Evolutionary conservation across 2,329 filamentous ascomycete species (phyloP), one percentile per base, ranked within the genome.

Genomic region (Ceratocystis colombiana): DNA sequence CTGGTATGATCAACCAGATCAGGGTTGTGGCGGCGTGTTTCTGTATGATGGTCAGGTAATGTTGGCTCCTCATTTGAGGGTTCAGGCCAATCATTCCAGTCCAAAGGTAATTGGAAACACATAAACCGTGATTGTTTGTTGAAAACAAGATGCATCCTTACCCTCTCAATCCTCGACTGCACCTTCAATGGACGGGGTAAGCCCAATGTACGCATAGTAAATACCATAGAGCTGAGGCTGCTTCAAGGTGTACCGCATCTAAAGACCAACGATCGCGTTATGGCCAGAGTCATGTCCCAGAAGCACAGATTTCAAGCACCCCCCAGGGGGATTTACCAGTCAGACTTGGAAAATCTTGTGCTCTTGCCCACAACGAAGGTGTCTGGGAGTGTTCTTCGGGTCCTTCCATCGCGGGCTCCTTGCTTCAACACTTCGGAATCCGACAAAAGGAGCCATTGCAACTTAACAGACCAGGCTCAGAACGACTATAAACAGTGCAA

Each of bases 231-330:
- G 50, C 44, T 7, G n/a, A 44, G 20, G 22, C 8, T 57, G 33
- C 20, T 46, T 44, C 61, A 22, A 17, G 15, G 25, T 45, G 20
- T 64, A 53, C 33, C 44, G 20, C 25, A 12, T 33, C 64, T 41
- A 28, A 53, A 61, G n/a, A 62, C 55, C 62, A 62, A 48, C 68
- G 69, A 69, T 66, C 66, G 63, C 75, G 73, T 73, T 74, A 63
- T 75, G 80, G 78, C 80, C 82, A 80, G 75, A 78, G 79, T 81
- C 77, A 72, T 72, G 74, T 79, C 83, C 88, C 88, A 86, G 87
- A 79, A 77, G 75, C 76, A 81, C 85, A 83, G 87, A 90, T 87
- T 89, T 88, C 82, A 87, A 79, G 83, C 82, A 84, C 85, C 75
- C 79, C 69, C 78, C 77, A 81, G 83, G 87, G 83, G 83, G 78